Conservation (phyloP, 2,329 filamentous ascomycete species). For the Aspergillus quadrilineatus region DNA sequence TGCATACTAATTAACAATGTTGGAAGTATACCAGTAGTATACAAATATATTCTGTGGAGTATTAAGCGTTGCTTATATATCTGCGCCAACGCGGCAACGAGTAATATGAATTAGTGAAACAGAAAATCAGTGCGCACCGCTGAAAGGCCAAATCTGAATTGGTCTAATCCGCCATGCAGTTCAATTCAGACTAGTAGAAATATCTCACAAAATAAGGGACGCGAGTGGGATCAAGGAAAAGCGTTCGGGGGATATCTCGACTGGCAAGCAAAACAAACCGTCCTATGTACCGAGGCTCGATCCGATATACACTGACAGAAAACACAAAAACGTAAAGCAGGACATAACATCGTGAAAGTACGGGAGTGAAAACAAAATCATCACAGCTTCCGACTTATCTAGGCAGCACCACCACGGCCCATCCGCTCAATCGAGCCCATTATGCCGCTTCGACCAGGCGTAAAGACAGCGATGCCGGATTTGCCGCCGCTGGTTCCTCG, state of each 20-base stretch:
- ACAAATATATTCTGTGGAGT: too few species aligned
- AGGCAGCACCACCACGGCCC: conserved; percentile 54
- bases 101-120: too few species aligned
- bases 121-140: too few species aligned
- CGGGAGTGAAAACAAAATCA: not conserved
- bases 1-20: too few species aligned
- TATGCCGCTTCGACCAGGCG: conserved; percentile 64
- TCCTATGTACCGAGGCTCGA: not conserved
- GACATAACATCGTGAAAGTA: conserved; percentile 1
- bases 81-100: too few species aligned
- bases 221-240: not conserved
- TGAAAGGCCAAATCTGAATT: too few species aligned
- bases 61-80: too few species aligned
- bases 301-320: not conserved
- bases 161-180: not conserved
- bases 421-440: conserved; percentile 87
- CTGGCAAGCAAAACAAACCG: not conserved
- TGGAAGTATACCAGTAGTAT: too few species aligned
- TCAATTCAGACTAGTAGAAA: not conserved
- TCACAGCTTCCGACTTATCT: not conserved
- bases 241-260: conserved; percentile 4
- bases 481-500: conserved; percentile 39
- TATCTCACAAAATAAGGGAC: not conserved
- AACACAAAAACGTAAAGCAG: not conserved
- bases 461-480: conserved; percentile 38